Evolutionary conservation across 768 basidiomycete species (phyloP).

Genomic region (Amanita rimosa): DNA sequence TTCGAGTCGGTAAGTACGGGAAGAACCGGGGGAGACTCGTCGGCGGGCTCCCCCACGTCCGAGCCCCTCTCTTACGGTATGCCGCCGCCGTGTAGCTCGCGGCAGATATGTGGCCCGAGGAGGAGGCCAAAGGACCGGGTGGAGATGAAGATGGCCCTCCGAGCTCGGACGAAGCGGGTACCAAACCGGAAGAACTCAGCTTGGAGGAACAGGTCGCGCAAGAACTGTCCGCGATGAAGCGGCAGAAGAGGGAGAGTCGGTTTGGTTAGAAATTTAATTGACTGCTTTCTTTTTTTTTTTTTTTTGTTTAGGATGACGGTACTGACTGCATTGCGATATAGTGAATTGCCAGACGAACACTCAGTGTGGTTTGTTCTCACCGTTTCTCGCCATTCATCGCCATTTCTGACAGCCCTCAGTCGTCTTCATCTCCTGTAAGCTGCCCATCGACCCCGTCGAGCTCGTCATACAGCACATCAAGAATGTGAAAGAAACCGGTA

Average conservation of each 20-base stretch:
- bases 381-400: too few relatives aligned
- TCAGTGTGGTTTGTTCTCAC: constrained; percentile 62
- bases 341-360: constrained; percentile 75
- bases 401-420: constrained; percentile 31
- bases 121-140: constrained; percentile 10
- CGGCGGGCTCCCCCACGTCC: not conserved
- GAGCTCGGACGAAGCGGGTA: constrained; percentile 9
- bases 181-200: constrained; percentile 27
- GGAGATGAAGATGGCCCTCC: constrained; percentile 7
- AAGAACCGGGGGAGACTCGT: not conserved
- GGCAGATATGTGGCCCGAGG: constrained; percentile 57
- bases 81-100: constrained; percentile 37
- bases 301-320: not conserved
- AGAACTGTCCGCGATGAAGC: constrained; percentile 63
- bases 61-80: not conserved
- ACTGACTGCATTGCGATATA: constrained; percentile 15
- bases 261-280: constrained; percentile 40
- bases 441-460: constrained; percentile 67
- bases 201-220: constrained; percentile 63
- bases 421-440: constrained; percentile 69
- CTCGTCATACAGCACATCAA: constrained; percentile 54
- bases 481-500: constrained; percentile 49
- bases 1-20: constrained; percentile 54
- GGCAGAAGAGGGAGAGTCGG: constrained; percentile 46
- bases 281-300: too few relatives aligned